Evolutionary conservation across 768 basidiomycete species (phyloP), one percentile per base, ranked within the genome.

Genomic region (Russula dissimulans): DNA sequence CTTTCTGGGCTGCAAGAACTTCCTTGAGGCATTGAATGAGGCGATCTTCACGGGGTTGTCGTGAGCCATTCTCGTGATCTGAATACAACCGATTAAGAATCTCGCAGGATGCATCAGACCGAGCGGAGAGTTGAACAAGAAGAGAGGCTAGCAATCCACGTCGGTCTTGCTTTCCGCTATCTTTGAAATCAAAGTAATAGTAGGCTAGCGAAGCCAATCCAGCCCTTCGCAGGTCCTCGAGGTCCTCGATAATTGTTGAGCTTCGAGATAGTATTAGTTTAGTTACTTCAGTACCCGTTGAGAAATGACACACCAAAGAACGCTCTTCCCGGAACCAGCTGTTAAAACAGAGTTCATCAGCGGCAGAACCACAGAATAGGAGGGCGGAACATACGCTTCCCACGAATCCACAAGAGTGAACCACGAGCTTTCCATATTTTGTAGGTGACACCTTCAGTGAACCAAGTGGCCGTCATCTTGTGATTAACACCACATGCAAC

Each of bases 321-420:
- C 17, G 15, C 49, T 58, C 10, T 58, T 58, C 6, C 57, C 57
- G 1, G 57, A 58, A 7, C 57, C 57, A 32, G 57, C 57, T 58
- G 12, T 1, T 1, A 43, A 26, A 26, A 8, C n/a, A 36, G 14
- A 57, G 42, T 10, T 3, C 42, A 45, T 44, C 29, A 51, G 43
- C 15, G 3, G 18, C 15, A 32, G 1, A 8, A 3, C 1, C 14
- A 17, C 34, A 0, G n/a, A 5, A 18, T 11, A 10, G 8, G 0
- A 22, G 2, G 17, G 10, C 14, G 36, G 17, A 22, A 22, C 42
- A 3, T 52, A 58, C 57, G 57, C 9, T 58, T 58, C 6, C 57
- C 57, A 5, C 51, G 50, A 3, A 14, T 14, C 57, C 57, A 51
- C 8, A 50, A 5, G 8, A 50, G 12, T 4, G 31, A 43, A 1